Conservation (phyloP, 257 asterid genomes). For the Plantago ovata region DNA sequence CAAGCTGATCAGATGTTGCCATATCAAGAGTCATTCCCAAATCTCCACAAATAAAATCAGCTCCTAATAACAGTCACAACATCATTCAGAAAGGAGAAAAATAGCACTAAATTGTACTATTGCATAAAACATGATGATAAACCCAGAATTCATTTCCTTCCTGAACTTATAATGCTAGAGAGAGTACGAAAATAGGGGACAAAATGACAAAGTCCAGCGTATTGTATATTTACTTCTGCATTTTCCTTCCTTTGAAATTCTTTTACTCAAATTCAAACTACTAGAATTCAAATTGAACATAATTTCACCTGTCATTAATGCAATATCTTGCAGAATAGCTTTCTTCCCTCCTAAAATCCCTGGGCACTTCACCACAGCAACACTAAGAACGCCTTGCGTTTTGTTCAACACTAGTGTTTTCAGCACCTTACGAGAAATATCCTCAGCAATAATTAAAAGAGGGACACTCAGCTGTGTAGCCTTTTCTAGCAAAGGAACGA, state of each 20-base stretch:
- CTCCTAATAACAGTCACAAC: constrained; percentile 45
- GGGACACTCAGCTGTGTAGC: constrained; percentile 87
- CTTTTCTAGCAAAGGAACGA: constrained; percentile 93
- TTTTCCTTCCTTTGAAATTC: not conserved
- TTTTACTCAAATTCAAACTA: not conserved
- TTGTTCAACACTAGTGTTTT: constrained; percentile 79
- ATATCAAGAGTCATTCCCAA: constrained; percentile 69
- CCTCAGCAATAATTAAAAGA: constrained; percentile 84
- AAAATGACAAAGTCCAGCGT: not conserved
- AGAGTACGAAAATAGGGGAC: not conserved
- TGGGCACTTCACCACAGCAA: constrained; percentile 87
- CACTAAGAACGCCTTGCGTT: constrained; percentile 66
- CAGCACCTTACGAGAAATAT: constrained; percentile 67
- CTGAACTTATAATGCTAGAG: constrained; percentile 4
- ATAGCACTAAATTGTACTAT: not conserved
- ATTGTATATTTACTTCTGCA: too few species aligned
- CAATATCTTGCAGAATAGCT: constrained; percentile 86
- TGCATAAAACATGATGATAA: not conserved
- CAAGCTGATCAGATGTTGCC: constrained; percentile 98
- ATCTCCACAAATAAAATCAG: constrained; percentile 93
- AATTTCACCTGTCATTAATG: constrained; percentile 81
- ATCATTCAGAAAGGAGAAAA: not conserved
- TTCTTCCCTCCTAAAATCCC: constrained; percentile 76
- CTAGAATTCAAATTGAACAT: not conserved
- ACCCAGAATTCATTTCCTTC: not conserved